Evolutionary conservation across 208 protist species (phyloP).

Genomic region (Angomonas desouzai): DNA sequence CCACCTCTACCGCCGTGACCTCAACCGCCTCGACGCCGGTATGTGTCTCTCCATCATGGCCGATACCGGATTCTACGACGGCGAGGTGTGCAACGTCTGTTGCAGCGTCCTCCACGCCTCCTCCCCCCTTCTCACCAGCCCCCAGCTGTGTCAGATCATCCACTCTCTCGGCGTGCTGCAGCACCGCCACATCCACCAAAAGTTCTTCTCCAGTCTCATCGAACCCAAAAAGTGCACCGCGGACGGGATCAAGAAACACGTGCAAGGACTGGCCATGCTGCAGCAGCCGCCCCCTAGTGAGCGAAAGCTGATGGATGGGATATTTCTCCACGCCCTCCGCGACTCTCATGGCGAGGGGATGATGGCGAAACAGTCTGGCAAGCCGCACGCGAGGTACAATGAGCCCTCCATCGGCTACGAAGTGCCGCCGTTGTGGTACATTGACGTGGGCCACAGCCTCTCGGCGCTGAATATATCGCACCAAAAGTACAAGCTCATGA

Average conservation of each 20-base stretch:
- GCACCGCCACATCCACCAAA: slow-evolving; percentile 79
- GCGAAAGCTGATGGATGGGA: slow-evolving; percentile 50
- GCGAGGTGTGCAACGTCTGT: slow-evolving; percentile 73
- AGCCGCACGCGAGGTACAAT: neutral
- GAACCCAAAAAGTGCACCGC: slow-evolving; percentile 65
- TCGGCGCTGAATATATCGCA: slow-evolving; percentile 62
- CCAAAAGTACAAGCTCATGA: slow-evolving; percentile 80
- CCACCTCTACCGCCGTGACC: slow-evolving; percentile 35
- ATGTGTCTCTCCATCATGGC: slow-evolving; percentile 71
- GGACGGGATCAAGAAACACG: slow-evolving; percentile 49
- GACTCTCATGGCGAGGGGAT: too few species aligned
- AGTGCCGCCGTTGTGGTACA: slow-evolving; percentile 67
- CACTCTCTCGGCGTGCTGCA: slow-evolving; percentile 80
- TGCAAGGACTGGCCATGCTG: slow-evolving; percentile 82
- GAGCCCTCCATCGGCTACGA: slow-evolving; percentile 28
- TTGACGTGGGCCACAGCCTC: slow-evolving; percentile 76
- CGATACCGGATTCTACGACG: slow-evolving; percentile 76
- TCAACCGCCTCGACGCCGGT: slow-evolving; percentile 75
- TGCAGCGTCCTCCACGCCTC: slow-evolving; percentile 67
- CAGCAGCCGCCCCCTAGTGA: slow-evolving; percentile 59
- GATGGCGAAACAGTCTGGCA: too few species aligned
- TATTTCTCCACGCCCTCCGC: slow-evolving; percentile 83
- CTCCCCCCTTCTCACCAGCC: slow-evolving; percentile 62
- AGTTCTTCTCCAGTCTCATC: slow-evolving; percentile 70
- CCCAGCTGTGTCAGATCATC: slow-evolving; percentile 77